phyloP scores from a whole-genome alignment of 2,329 filamentous ascomycete genomes.

The Pestalotiopsis sp. region DNA sequence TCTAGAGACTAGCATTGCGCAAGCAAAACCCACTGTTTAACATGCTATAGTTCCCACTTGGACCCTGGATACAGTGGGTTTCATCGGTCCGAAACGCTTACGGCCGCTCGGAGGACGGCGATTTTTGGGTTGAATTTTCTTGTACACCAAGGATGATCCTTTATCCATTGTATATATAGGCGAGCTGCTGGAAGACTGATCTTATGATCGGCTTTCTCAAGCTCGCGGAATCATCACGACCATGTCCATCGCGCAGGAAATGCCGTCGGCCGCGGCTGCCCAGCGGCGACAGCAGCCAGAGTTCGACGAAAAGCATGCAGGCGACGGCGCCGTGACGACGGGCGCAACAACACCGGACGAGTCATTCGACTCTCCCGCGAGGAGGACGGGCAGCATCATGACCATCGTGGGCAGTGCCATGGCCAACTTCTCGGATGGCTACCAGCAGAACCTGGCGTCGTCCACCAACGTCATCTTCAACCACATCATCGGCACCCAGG shows the following conservation, averaged over 20 bases:
- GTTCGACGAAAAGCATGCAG: not conserved
- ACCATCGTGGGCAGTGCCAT: conserved; percentile 10
- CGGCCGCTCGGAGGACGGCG: not conserved
- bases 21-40: not conserved
- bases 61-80: not conserved
- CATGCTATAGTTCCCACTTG: not conserved
- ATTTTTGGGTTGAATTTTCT: not conserved
- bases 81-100: conserved; percentile 6
- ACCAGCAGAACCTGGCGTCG: conserved; percentile 33
- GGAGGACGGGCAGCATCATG: conserved; percentile 9
- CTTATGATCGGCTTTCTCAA: not conserved
- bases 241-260: not conserved
- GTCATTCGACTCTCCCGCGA: not conserved
- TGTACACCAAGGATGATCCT: conserved; percentile 1
- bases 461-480: conserved; percentile 35
- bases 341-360: no score
- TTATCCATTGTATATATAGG: not conserved
- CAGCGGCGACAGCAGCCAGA: not conserved
- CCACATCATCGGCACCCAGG: conserved; percentile 26
- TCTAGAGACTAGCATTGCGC: not conserved
- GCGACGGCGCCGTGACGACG: no score
- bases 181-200: not conserved
- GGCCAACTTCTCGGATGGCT: conserved; percentile 36
- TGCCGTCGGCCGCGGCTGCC: not conserved
- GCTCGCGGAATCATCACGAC: not conserved